phyloP scores from a whole-genome alignment of 2,329 filamentous ascomycete genomes.

The Tetracladium maxilliforme region DNA sequence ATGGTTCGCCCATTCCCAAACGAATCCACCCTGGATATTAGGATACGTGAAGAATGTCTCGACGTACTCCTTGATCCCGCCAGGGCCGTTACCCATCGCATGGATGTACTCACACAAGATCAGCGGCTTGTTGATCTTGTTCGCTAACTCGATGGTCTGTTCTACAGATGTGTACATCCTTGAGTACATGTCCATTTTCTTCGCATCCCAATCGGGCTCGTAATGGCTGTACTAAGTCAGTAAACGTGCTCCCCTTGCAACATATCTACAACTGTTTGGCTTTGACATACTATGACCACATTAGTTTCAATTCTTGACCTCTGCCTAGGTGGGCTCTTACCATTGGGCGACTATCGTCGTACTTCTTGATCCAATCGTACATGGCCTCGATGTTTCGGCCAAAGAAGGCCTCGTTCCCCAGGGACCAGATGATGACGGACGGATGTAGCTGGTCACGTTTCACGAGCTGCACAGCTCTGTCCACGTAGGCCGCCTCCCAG shows the following conservation, averaged over 20 bases:
- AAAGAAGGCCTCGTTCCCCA: conserved; percentile 63
- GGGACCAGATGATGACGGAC: conserved; percentile 57
- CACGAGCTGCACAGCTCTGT: conserved; percentile 49
- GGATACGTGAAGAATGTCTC: conserved; percentile 43
- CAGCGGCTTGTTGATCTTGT: conserved; percentile 29
- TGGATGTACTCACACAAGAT: conserved; percentile 39
- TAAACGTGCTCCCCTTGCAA: too few species aligned
- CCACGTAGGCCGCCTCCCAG: conserved; percentile 51
- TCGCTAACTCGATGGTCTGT: conserved; percentile 2
- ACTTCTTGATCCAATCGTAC: conserved; percentile 22
- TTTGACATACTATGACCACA: too few species aligned
- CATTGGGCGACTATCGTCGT: conserved; percentile 1
- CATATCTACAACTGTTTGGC: too few species aligned
- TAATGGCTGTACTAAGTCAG: too few species aligned
- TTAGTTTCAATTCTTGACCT: too few species aligned
- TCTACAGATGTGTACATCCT: conserved; percentile 2
- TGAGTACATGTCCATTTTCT: conserved; percentile 3
- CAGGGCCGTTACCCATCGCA: conserved; percentile 61
- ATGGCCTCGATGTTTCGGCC: conserved; percentile 54
- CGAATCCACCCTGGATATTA: conserved; percentile 48
- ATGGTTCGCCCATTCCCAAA: conserved; percentile 27
- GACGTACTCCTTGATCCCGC: conserved; percentile 51
- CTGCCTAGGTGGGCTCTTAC: too few species aligned
- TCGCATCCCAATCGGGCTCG: conserved; percentile 2
- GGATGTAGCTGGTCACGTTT: conserved; percentile 57